Conservation (phyloP, 106 monocot genomes). For the Dioscorea alata region DNA sequence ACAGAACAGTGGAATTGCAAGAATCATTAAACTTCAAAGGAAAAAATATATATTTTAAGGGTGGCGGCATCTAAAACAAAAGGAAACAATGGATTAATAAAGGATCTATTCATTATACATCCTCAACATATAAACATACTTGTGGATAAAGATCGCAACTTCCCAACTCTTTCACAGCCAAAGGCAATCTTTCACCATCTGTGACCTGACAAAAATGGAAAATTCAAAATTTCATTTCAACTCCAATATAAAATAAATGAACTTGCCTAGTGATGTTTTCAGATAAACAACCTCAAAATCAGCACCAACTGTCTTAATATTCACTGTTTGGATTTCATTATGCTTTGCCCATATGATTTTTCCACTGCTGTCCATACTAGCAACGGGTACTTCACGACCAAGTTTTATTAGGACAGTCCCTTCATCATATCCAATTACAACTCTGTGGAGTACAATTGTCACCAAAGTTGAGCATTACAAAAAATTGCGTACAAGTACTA, state of each 20-base stretch:
- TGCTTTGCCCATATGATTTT: conserved; percentile 99
- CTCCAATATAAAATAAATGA: no score
- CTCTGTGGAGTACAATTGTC: conserved; percentile 22
- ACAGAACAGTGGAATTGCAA: not conserved
- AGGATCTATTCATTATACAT: no score
- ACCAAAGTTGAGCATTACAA: no score
- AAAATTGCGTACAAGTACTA: no score
- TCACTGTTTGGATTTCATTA: conserved; percentile 98
- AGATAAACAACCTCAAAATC: conserved; percentile 63
- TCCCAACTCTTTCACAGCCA: conserved; percentile 94
- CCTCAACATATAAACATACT: conserved; percentile 26
- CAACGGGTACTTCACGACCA: conserved; percentile 92
- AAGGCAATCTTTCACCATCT: conserved; percentile 91
- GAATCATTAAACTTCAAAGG: not conserved
- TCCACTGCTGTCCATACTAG: conserved; percentile 93
- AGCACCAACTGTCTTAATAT: conserved; percentile 79
- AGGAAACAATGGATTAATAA: no score
- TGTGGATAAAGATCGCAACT: conserved; percentile 98
- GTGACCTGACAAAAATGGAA: conserved; percentile 40
- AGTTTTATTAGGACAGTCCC: conserved; percentile 97
- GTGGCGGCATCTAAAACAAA: no score
- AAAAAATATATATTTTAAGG: no score
- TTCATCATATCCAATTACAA: conserved; percentile 99
- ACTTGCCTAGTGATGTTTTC: no score
- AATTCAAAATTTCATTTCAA: no score